phyloP scores from a whole-genome alignment of 495 filamentous ascomycete genomes.

The Trichoderma reesei region DNA sequence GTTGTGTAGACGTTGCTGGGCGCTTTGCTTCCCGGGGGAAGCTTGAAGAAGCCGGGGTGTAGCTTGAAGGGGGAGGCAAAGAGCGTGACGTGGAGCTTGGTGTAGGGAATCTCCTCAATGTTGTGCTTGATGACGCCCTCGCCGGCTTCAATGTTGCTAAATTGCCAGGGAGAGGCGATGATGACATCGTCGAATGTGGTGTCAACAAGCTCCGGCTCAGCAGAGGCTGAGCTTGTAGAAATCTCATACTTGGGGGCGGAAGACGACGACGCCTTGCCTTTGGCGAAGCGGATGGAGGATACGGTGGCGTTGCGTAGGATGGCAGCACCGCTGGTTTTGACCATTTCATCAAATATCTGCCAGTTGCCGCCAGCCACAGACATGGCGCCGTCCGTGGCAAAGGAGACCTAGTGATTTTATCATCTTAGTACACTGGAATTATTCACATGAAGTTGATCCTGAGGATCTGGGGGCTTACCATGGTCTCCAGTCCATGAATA shows the following conservation, averaged over 20 bases:
- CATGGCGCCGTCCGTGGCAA: conserved; percentile 81
- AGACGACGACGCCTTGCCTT: conserved; percentile 11
- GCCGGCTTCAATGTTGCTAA: conserved; percentile 33
- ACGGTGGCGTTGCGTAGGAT: conserved; percentile 65
- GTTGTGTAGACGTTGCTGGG: conserved; percentile 79
- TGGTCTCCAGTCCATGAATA: conserved; percentile 84
- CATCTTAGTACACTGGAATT: conserved; percentile 8
- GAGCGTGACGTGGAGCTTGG: conserved; percentile 71
- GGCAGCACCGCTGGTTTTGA: conserved; percentile 49
- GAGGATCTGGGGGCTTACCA: conserved; percentile 52
- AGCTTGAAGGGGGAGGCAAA: conserved; percentile 64
- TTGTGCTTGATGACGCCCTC: conserved; percentile 38
- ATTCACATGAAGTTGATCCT: not conserved
- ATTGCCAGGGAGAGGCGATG: conserved; percentile 60
- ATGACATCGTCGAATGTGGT: conserved; percentile 64
- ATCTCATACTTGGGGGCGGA: conserved; percentile 39
- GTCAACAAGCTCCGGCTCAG: conserved; percentile 17
- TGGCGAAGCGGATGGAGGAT: conserved; percentile 42
- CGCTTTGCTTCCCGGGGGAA: conserved; percentile 38
- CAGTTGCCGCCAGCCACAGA: conserved; percentile 82
- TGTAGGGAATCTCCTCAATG: conserved; percentile 65
- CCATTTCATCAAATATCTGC: conserved; percentile 83
- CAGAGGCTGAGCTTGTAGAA: not conserved
- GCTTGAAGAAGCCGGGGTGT: conserved; percentile 57
- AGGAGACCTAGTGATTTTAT: conserved; percentile 29